Base-by-base conservation (phyloP, 2,329 filamentous ascomycete species). In the Hawksworthiomyces lignivorus region DNA sequence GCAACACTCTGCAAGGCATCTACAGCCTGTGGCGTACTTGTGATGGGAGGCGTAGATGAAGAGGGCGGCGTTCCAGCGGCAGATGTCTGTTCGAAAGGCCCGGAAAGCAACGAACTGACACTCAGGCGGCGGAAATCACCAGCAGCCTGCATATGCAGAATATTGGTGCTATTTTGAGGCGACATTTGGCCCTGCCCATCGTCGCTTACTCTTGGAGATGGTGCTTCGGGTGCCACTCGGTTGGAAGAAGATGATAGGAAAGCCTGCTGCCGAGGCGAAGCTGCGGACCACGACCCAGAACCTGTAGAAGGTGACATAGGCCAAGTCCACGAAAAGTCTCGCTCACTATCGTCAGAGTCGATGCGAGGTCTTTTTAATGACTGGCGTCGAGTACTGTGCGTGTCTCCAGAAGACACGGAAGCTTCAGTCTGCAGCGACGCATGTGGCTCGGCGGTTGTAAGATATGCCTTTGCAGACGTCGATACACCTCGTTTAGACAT, bases 21-120 rank as follows among this genome's bases (percentile, higher is more conserved):
- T n/a, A n/a, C n/a, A n/a, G n/a, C n/a, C n/a, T n/a, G n/a, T n/a
- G n/a, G n/a, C n/a, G n/a, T n/a, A n/a, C n/a, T n/a, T n/a, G n/a
- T n/a, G 10, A 33, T 18, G 3, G 43, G 32, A 6, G 39, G 21
- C 11, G 43, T 31, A 18, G 28, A 28, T 12, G 21, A 19, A 6
- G 36, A 24, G 12, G 37, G 36, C 7, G 43, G 31, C 8, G 41
- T 28, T 8, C 18, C 30, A 3, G 28, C 30, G n/a, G 48, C 44
- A 27, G 48, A 43, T n/a, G 4, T 47, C 5, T 54, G 53, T 7
- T 65, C 63, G 1, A 69, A 62, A 15, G 73, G 66, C 14, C 73
- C 68, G 3, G 72, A 73, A 5, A 86, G 62, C 7, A 86, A 60
- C 11, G 80, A 84, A 51, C 75, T 77, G 24, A 86, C 79, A 8